Evolutionary conservation across 2,329 filamentous ascomycete genomes (phyloP), one percentile per base, ranked within the genome.

Genomic region (Botrytis deweyae): DNA sequence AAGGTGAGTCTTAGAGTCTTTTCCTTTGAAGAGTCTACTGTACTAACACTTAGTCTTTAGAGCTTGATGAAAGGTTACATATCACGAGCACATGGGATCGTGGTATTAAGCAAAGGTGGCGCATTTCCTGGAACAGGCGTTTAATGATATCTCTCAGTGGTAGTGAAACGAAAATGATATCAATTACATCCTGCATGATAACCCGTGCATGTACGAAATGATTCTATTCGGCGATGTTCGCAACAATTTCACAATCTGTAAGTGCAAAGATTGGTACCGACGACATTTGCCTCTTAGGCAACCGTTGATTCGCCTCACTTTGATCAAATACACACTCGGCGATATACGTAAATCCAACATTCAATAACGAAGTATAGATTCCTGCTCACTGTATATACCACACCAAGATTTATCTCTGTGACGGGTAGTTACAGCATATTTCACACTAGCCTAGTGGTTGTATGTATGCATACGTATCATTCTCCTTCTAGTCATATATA

Each of bases 61-160:
- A 81, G 79, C 73, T 77, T 82, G 68, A 97, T 99, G 93, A 99
- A 98, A 84, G 96, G 97, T 59, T 99, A 99, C 83, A 99, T 99
- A 78, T 92, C 95, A 46, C 92, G 95, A 72, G 95, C 97, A 78
- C 90, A 93, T 78, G 92, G 92, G 49, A 95, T 95, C 78, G 92
- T 99, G 42, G 96, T 99, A 33, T 84, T 99, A 73, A 98, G 94
- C 82, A 98, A 98, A 83, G 92, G 89, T 74, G 94, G 93, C 59
- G 95, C 96, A 3, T 99, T 99, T 80, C 96, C 97, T 0, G 95
- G 95, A 38, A 98, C 97, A 38, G 93, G 93, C 29, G 84, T 91
- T 66, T 91, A 82, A 81, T 61, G 18, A 42, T 52, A 4, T 58
- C 22, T 68, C 7, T 42, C 9, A 38, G 10, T 2, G 14, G 22